Percentiles rank a stretch among this genome's conserved stretches.
phyloP scores from a whole-genome alignment of 1,139 yeast genomes.

The Protomyces lactucae-debilis region DNA sequence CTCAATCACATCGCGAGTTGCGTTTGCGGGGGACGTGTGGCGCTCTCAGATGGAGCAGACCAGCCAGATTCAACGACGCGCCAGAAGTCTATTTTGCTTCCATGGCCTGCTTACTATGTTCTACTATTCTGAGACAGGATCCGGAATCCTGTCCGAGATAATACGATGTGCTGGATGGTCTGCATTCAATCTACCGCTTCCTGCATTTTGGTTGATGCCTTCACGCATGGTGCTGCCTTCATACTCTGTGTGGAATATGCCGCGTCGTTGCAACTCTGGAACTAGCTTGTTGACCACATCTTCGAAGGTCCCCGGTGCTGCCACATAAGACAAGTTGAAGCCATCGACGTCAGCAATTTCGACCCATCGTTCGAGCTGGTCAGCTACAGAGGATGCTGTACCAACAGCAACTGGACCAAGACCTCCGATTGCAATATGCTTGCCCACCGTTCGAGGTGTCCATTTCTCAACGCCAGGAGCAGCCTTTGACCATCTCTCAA shows the following conservation, averaged over 20 bases:
- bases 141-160: not conserved
- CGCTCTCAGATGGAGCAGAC: too few relatives aligned
- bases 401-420: conserved; percentile 39
- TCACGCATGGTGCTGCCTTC: conserved; percentile 31
- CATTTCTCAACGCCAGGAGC: conserved; percentile 35
- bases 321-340: conserved; percentile 41
- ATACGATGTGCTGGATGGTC: not conserved
- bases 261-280: conserved; percentile 42
- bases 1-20: too few relatives aligned
- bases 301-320: conserved; percentile 41
- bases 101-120: too few relatives aligned
- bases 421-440: conserved; percentile 39
- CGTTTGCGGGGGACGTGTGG: too few relatives aligned
- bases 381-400: conserved; percentile 39
- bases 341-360: conserved; percentile 42
- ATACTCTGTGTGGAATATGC: conserved; percentile 41
- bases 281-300: conserved; percentile 40
- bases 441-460: conserved; percentile 38
- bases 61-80: too few relatives aligned
- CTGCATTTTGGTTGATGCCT: not conserved
- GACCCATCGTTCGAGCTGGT: conserved; percentile 41
- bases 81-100: too few relatives aligned
- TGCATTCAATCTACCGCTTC: not conserved
- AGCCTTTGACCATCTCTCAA: conserved; percentile 34
- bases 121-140: not conserved